Evolutionary conservation across 768 basidiomycete genomes (phyloP).

Genomic region (Russula abietina): DNA sequence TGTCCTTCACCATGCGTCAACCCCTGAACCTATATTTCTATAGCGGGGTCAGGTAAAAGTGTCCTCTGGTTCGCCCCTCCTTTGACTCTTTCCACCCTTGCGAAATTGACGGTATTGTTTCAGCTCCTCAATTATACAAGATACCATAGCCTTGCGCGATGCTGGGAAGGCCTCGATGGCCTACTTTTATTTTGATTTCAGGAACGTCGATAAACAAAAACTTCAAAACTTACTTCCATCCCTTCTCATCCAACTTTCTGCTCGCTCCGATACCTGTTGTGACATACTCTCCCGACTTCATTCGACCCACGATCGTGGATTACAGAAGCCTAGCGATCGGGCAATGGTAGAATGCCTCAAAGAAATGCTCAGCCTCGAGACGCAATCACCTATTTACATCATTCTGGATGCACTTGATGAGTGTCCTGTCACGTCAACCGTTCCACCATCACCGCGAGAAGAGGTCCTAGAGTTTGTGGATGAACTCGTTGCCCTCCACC

Average conservation of each 20-base stretch:
- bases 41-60: conserved; percentile 7
- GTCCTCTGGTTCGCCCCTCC: conserved; percentile 1
- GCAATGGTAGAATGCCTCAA: background rate
- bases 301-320: background rate
- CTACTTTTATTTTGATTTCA: conserved; percentile 1
- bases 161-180: background rate
- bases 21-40: background rate
- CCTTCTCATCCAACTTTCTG: background rate
- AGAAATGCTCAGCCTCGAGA: background rate
- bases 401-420: conserved; percentile 3
- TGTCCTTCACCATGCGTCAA: background rate
- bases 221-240: background rate
- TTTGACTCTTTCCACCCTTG: background rate
- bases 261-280: background rate
- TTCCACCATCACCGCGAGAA: background rate
- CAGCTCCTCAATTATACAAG: conserved; percentile 9
- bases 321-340: background rate
- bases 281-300: background rate
- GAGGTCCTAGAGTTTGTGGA: background rate
- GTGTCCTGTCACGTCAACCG: background rate
- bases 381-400: background rate
- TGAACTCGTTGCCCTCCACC: background rate
- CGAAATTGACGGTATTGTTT: background rate
- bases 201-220: background rate
- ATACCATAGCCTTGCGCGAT: background rate